These are phyloP conservation scores for Penicillium odoratum DNA, from an alignment of 495 filamentous ascomycete species.

Conservation along the genomic window DNA sequence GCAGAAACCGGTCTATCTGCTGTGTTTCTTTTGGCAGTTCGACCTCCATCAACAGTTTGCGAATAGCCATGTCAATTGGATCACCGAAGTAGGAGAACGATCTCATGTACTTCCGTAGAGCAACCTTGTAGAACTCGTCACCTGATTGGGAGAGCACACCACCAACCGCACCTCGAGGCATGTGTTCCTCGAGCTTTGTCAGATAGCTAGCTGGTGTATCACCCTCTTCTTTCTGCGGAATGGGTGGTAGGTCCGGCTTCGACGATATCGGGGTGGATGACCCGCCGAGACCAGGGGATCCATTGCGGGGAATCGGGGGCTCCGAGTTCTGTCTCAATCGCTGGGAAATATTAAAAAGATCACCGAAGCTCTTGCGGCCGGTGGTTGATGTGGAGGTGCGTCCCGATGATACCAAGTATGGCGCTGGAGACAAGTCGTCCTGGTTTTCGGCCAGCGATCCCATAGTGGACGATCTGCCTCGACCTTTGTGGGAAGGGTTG, in stretches of 20 bases:
- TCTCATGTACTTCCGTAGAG: slow-evolving; percentile 91
- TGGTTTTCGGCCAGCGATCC: slow-evolving; percentile 63
- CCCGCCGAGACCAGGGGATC: slow-evolving; percentile 51
- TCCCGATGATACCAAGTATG: slow-evolving; percentile 58
- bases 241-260: slow-evolving; percentile 65
- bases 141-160: slow-evolving; percentile 78
- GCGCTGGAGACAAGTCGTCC: slow-evolving; percentile 57
- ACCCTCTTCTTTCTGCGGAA: slow-evolving; percentile 80
- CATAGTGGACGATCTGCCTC: slow-evolving; percentile 86
- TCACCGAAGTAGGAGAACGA: slow-evolving; percentile 93
- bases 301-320: slow-evolving; percentile 59
- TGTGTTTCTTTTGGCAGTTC: slow-evolving; percentile 97
- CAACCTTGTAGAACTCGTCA: slow-evolving; percentile 79
- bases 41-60: slow-evolving; percentile 94
- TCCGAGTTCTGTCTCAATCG: slow-evolving; percentile 79
- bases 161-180: slow-evolving; percentile 77
- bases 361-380: slow-evolving; percentile 86
- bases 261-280: slow-evolving; percentile 68
- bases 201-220: slow-evolving; percentile 92
- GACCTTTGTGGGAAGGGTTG: slow-evolving; percentile 60
- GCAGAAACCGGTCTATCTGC: slow-evolving; percentile 92
- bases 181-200: slow-evolving; percentile 71
- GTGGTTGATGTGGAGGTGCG: slow-evolving; percentile 80
- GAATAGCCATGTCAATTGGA: slow-evolving; percentile 95
- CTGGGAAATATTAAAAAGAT: slow-evolving; percentile 72